These are phyloP conservation scores for Fusarium clavum DNA, from an alignment of 2,329 filamentous ascomycete genomes.

Conservation along the genomic window DNA sequence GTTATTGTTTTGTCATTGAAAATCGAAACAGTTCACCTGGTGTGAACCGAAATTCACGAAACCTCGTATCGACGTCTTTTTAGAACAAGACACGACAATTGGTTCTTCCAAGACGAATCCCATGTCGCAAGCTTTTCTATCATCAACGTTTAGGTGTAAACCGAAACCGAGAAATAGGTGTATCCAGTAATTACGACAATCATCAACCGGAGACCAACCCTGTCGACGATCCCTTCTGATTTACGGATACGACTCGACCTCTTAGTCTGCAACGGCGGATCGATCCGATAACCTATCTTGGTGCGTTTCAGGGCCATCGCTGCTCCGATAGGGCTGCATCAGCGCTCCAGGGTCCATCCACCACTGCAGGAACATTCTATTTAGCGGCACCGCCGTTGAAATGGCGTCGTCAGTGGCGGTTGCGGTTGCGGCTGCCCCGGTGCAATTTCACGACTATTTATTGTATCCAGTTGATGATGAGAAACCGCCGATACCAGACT, in stretches of 20 bases:
- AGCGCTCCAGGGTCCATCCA: conserved; percentile 29
- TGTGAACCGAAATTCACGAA: conserved; percentile 6
- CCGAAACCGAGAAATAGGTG: conserved; percentile 1
- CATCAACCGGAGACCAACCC: conserved; percentile 23
- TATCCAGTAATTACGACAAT: conserved; percentile 6
- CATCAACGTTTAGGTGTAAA: neutral
- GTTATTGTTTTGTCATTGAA: neutral
- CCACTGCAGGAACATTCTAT: conserved; percentile 38
- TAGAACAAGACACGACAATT: neutral
- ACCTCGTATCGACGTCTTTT: neutral
- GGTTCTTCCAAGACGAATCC: neutral
- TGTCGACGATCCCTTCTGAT: conserved; percentile 33
- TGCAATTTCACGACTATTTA: conserved; percentile 33
- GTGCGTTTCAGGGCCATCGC: conserved; percentile 24
- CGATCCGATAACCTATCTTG: conserved; percentile 33
- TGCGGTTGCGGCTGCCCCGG: conserved; percentile 20
- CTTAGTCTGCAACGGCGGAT: conserved; percentile 18
- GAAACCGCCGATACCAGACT: conserved; percentile 36
- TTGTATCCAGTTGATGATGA: conserved; percentile 19
- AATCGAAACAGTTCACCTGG: conserved; percentile 17
- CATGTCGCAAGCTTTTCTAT: neutral
- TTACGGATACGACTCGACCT: conserved; percentile 20
- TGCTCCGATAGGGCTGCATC: conserved; percentile 41
- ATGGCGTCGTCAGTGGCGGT: conserved; percentile 33
- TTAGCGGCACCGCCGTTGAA: conserved; percentile 21